phyloP scores from a whole-genome alignment of 2,329 filamentous ascomycete species.

The Phialophora macrospora region DNA sequence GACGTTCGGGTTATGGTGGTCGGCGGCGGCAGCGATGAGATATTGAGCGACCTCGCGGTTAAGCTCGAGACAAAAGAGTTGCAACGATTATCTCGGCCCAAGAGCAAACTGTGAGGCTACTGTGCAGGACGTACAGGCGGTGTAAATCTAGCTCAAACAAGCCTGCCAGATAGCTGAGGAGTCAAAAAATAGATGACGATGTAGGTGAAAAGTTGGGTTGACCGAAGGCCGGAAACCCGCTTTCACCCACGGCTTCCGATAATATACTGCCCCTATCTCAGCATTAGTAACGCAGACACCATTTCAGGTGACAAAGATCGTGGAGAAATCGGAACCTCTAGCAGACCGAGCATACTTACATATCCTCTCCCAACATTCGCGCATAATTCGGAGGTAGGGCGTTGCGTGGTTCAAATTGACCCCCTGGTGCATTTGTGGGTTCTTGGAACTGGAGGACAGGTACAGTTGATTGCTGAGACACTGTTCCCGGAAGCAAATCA shows the following conservation, averaged over 20 bases:
- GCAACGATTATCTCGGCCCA: conserved; percentile 22
- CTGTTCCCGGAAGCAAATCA: conserved; percentile 15
- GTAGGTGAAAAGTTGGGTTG: not conserved
- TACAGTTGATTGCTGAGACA: not conserved
- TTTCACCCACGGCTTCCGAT: conserved; percentile 17
- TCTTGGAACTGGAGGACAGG: not conserved
- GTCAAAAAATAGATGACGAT: conserved; percentile 8
- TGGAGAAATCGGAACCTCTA: not conserved
- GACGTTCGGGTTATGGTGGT: conserved; percentile 68
- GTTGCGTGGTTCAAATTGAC: not conserved
- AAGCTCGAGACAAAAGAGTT: conserved; percentile 73
- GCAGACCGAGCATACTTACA: not conserved
- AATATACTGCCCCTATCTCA: conserved; percentile 9
- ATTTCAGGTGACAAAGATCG: not conserved
- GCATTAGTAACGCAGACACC: not conserved
- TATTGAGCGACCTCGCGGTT: conserved; percentile 71
- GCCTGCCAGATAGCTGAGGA: not conserved
- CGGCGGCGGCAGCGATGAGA: conserved; percentile 73
- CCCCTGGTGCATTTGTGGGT: not conserved
- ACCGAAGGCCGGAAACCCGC: not conserved
- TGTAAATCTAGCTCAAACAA: not conserved
- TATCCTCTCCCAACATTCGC: conserved; percentile 24
- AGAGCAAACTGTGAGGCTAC: conserved; percentile 37
- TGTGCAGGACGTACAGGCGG: not conserved
- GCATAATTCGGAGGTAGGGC: conserved; percentile 16